phyloP scores from a whole-genome alignment of 345 rosid species.

The Corchorus capsularis region DNA sequence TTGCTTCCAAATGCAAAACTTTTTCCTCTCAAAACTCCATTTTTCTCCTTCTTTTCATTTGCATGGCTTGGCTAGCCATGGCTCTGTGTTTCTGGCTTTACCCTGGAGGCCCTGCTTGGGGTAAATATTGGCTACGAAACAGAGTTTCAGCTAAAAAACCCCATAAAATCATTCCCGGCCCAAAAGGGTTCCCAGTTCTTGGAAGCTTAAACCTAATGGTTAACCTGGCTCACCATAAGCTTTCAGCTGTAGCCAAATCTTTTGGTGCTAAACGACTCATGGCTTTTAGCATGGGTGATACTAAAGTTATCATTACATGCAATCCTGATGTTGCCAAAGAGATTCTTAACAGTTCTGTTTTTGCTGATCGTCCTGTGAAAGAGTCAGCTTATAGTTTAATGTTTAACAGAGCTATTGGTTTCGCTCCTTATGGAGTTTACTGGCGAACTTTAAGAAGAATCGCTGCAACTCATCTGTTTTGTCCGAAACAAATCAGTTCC shows the following conservation, averaged over 20 bases:
- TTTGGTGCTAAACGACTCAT: conserved; percentile 58
- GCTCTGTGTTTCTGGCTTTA: conserved; percentile 53
- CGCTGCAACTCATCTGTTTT: conserved; percentile 62
- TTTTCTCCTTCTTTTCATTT: conserved; percentile 39
- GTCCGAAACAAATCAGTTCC: conserved; percentile 55
- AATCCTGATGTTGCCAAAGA: conserved; percentile 71
- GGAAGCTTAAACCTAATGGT: conserved; percentile 72
- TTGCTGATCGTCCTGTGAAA: conserved; percentile 73
- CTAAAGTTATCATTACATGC: conserved; percentile 67
- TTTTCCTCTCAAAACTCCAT: conserved; percentile 40
- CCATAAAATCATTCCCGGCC: conserved; percentile 71
- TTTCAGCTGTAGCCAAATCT: conserved; percentile 42
- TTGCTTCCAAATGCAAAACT: conserved; percentile 55
- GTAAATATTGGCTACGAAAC: conserved; percentile 34
- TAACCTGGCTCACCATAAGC: conserved; percentile 58
- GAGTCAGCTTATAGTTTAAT: conserved; percentile 73
- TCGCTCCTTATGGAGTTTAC: conserved; percentile 73
- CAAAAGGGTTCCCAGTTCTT: conserved; percentile 60
- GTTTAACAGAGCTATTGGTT: conserved; percentile 81
- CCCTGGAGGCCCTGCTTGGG: conserved; percentile 85
- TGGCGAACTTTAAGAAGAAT: conserved; percentile 72
- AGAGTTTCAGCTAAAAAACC: conserved; percentile 36
- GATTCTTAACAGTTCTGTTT: conserved; percentile 61
- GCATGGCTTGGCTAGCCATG: conserved; percentile 40
- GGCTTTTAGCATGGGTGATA: conserved; percentile 73